These are phyloP conservation scores for Neurospora tetrasperma DNA, from an alignment of 495 filamentous ascomycete genomes.

Conservation along the genomic window DNA sequence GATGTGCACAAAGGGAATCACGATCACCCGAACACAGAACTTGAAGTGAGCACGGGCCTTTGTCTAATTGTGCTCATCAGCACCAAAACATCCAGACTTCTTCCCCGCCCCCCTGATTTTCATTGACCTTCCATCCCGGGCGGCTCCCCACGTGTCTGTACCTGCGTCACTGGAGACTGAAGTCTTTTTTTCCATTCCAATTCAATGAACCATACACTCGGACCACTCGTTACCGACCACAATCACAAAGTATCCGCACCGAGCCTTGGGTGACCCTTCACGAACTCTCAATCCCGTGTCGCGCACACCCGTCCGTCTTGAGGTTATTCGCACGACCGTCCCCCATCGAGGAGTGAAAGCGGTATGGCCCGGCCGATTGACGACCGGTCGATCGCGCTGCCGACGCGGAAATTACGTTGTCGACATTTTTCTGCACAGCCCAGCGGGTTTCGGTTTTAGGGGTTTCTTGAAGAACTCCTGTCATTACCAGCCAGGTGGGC, in stretches of 20 bases:
- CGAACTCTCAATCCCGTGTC: background rate
- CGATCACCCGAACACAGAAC: background rate
- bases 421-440: background rate
- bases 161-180: background rate
- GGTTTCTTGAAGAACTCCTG: too few species aligned
- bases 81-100: background rate
- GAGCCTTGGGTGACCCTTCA: background rate
- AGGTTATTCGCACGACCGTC: background rate
- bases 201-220: background rate
- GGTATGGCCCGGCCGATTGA: background rate
- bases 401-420: background rate
- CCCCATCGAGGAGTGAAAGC: background rate
- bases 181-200: background rate
- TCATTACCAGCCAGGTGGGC: too few species aligned
- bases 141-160: background rate
- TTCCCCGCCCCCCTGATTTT: background rate
- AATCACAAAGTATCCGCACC: background rate
- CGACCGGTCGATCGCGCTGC: background rate
- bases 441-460: too few species aligned
- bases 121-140: background rate
- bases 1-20: background rate
- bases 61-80: background rate
- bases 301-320: background rate
- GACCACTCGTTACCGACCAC: background rate
- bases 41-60: background rate